phyloP scores from a whole-genome alignment of 2,329 filamentous ascomycete species.

The Botrytis galanthina region DNA sequence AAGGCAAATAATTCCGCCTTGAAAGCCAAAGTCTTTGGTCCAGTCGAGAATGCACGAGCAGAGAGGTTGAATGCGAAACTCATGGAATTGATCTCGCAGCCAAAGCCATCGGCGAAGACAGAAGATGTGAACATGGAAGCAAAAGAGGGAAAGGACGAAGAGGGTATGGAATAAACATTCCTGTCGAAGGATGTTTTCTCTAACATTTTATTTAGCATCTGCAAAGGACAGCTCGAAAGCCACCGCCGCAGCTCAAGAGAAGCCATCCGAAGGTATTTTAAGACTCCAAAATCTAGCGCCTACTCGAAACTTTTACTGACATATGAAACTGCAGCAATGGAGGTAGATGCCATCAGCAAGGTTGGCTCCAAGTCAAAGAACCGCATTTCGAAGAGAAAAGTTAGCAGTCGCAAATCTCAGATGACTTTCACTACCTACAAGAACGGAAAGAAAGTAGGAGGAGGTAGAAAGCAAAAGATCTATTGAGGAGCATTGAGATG shows the following conservation, averaged over 20 bases:
- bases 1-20: slow-evolving; percentile 83
- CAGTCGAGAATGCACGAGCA: slow-evolving; percentile 73
- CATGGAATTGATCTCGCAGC: slow-evolving; percentile 73
- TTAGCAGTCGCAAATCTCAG: slow-evolving; percentile 47
- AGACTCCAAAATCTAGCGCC: not conserved
- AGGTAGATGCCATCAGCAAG: slow-evolving; percentile 49
- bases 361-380: slow-evolving; percentile 47
- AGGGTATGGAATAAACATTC: not conserved
- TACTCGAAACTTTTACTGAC: slow-evolving; percentile 16
- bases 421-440: slow-evolving; percentile 62
- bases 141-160: slow-evolving; percentile 34
- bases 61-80: slow-evolving; percentile 85
- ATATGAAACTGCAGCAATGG: slow-evolving; percentile 48
- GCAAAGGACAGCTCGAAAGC: slow-evolving; percentile 22
- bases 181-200: slow-evolving; percentile 5
- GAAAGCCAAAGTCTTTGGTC: slow-evolving; percentile 79
- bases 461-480: slow-evolving; percentile 27
- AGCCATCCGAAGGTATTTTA: slow-evolving; percentile 32
- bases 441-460: slow-evolving; percentile 47
- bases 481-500: not conserved
- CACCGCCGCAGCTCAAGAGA: slow-evolving; percentile 23
- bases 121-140: slow-evolving; percentile 50
- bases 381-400: slow-evolving; percentile 56
- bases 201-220: slow-evolving; percentile 25
- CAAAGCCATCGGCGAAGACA: slow-evolving; percentile 60